Conservation (phyloP, 768 basidiomycete species). For the Termitomyces sp. region DNA sequence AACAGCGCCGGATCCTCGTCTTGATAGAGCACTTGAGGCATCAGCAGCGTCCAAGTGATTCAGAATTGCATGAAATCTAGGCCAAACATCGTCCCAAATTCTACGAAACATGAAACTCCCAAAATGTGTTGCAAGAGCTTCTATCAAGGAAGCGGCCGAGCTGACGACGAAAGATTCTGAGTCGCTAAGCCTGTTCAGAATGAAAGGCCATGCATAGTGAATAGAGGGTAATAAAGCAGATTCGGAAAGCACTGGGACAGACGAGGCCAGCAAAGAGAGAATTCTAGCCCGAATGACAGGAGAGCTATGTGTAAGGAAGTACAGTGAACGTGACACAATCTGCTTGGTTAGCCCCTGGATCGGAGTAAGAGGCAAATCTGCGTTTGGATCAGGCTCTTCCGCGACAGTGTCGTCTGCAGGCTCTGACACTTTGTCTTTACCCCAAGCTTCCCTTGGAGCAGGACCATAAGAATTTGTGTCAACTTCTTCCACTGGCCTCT, state of each 20-base stretch:
- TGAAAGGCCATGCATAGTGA: slow-evolving; percentile 91
- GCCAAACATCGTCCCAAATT: slow-evolving; percentile 94
- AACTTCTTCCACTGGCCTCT: slow-evolving; percentile 24
- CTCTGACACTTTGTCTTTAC: slow-evolving; percentile 20
- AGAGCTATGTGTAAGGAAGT: slow-evolving; percentile 88
- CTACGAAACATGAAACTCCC: slow-evolving; percentile 84
- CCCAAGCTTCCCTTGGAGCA: slow-evolving; percentile 57
- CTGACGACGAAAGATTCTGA: slow-evolving; percentile 73
- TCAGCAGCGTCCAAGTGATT: slow-evolving; percentile 58
- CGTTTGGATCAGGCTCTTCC: slow-evolving; percentile 30
- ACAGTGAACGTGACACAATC: slow-evolving; percentile 82
- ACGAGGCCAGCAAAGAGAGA: slow-evolving; percentile 63
- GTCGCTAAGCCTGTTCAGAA: slow-evolving; percentile 78
- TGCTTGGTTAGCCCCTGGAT: slow-evolving; percentile 74
- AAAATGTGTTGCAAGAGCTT: slow-evolving; percentile 58
- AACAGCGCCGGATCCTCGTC: slow-evolving; percentile 42
- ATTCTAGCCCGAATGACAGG: slow-evolving; percentile 83
- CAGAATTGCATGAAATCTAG: slow-evolving; percentile 63
- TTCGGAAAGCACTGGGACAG: slow-evolving; percentile 68
- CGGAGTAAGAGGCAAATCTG: slow-evolving; percentile 52
- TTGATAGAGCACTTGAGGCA: slow-evolving; percentile 56
- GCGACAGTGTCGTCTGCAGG: slow-evolving; percentile 16
- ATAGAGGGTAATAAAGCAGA: slow-evolving; percentile 78
- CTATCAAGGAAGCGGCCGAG: slow-evolving; percentile 70
- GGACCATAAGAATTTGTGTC: slow-evolving; percentile 52